Evolutionary conservation across 495 filamentous ascomycete genomes (phyloP), one percentile per base, ranked within the genome.

Genomic region (Parathielavia hyrcaniae): DNA sequence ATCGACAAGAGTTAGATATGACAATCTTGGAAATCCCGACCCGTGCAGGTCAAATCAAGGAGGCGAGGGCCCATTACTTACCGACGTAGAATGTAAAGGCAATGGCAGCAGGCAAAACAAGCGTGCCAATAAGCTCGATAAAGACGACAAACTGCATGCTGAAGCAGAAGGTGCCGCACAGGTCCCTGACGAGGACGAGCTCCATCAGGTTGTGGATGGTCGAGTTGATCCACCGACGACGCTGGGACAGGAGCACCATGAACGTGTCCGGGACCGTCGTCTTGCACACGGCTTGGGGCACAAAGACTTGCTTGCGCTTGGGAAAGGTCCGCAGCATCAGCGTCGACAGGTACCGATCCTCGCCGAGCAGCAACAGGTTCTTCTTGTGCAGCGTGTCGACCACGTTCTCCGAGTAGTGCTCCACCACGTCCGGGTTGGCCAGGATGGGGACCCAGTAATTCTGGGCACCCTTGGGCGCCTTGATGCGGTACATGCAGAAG

Each of bases 401-500:
- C 32, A 98, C 91, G 61, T 97, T 97, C 73, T 99, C 95, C 0
- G 93, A 97, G 70, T 99, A 99, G 71, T 97, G 95, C 73, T 97
- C 95, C 49, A 99, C 95, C 26, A 99, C 88, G 67, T 99, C 95
- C 17, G 95, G 95, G 70, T 97, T 99, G 58, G 95, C 95, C 50
- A 99, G 81, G 66, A 99, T 97, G 16, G 95, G 95, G 10, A 99
- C 95, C 95, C 93, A 99, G 74, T 96, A 97, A 73, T 97, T 97
- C 71, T 97, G 90, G 16, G 88, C 95, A 36, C 93, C 93, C 75
- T 99, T 99, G 47, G 95, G 95, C 3, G 93, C 88, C 73, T 99
- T 99, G 81, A 99, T 96, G 62, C 95, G 88, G 75, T 99, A 99
- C 95, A 99, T 99, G 79, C 90, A 96, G 84, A 99, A 99, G 78